A percentile compares a stretch with the other conserved stretches of the same genome.
Conservation (phyloP, 352 stramenopile genomes). For the Phytophthora sansomeana region DNA sequence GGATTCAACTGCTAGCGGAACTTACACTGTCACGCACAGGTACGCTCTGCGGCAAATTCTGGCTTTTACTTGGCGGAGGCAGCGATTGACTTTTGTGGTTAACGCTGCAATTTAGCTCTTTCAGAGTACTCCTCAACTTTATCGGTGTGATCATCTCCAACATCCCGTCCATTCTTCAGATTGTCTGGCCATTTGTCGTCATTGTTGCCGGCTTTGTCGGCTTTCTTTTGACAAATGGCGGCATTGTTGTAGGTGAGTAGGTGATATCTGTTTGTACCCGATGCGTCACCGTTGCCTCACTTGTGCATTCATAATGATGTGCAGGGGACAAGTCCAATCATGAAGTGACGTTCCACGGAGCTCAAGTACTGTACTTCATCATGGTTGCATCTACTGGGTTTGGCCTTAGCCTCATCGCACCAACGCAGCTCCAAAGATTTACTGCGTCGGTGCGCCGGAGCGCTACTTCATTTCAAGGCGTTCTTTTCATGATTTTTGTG, state of each 20-base stretch:
- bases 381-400: conserved; percentile 71
- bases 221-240: conserved; percentile 81
- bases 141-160: conserved; percentile 61
- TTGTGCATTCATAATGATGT: neutral
- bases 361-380: conserved; percentile 84
- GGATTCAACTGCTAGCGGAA: conserved; percentile 24
- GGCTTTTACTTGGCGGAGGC: neutral
- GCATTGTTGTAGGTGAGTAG: conserved; percentile 79
- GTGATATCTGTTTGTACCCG: neutral
- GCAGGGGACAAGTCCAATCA: conserved; percentile 88
- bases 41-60: conserved; percentile 12
- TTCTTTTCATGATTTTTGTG: conserved; percentile 41
- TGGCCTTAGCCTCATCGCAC: conserved; percentile 52
- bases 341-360: conserved; percentile 73
- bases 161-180: conserved; percentile 51
- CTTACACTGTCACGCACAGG: conserved; percentile 43
- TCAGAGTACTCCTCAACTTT: conserved; percentile 70
- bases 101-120: conserved; percentile 27
- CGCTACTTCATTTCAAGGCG: conserved; percentile 36
- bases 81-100: conserved; percentile 10
- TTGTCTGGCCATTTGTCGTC: conserved; percentile 78
- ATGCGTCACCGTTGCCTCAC: neutral
- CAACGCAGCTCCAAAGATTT: conserved; percentile 47
- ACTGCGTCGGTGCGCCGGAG: conserved; percentile 44
- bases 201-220: conserved; percentile 60